Percentiles rank a stretch among this genome's conserved stretches.
These are phyloP conservation scores for Lepidium aucheri DNA, from an alignment of 345 rosid species.

Conservation along the genomic window DNA sequence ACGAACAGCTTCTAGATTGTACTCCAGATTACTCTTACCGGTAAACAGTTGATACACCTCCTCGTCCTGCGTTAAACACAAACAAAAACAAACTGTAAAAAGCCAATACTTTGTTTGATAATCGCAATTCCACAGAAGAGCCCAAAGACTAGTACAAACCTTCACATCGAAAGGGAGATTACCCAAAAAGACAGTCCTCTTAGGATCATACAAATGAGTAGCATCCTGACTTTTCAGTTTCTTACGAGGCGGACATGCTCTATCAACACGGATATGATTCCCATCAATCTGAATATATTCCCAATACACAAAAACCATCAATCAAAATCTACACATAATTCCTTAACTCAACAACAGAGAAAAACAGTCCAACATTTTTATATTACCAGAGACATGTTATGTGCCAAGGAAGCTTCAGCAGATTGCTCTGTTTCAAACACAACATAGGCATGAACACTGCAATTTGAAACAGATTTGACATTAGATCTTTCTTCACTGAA, in stretches of 20 bases:
- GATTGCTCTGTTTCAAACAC: slow-evolving; percentile 79
- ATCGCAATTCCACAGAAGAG: not conserved
- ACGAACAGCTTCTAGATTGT: slow-evolving; percentile 81
- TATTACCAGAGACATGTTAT: slow-evolving; percentile 86
- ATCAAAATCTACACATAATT: not conserved
- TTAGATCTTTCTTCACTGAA: not conserved
- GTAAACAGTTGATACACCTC: slow-evolving; percentile 80
- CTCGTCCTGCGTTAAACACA: slow-evolving; percentile 53
- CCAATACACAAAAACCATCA: not conserved
- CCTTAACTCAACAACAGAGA: not conserved
- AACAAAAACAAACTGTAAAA: not conserved
- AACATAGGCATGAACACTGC: slow-evolving; percentile 90
- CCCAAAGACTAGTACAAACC: slow-evolving; percentile 33
- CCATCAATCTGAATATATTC: slow-evolving; percentile 52
- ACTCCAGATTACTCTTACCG: slow-evolving; percentile 45
- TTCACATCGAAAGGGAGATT: slow-evolving; percentile 96
- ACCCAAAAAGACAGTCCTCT: slow-evolving; percentile 83
- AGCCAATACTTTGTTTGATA: not conserved
- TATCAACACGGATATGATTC: slow-evolving; percentile 88
- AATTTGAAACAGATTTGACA: slow-evolving; percentile 2
- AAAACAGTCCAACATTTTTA: not conserved
- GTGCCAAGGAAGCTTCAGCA: slow-evolving; percentile 72
- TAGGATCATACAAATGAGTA: slow-evolving; percentile 57
- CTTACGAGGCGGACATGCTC: slow-evolving; percentile 96
- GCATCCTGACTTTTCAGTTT: slow-evolving; percentile 58